These are phyloP conservation scores for Rutstroemia sp. DNA, from an alignment of 2,329 filamentous ascomycete species.

Conservation along the genomic window DNA sequence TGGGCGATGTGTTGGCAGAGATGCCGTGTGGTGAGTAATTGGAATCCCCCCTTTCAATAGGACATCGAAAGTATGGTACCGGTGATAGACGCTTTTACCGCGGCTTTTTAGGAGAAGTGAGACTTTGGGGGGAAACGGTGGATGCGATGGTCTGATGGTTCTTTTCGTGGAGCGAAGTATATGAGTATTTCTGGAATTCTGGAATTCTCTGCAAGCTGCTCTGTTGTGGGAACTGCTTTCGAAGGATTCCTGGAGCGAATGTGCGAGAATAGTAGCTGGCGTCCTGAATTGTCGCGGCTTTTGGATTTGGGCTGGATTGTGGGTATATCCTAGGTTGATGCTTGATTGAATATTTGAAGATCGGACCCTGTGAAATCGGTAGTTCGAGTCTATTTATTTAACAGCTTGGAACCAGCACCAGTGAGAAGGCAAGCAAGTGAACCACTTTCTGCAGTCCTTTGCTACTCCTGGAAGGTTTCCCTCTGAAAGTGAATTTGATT, in stretches of 20 bases:
- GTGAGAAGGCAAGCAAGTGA: background rate
- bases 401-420: background rate
- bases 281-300: background rate
- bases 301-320: background rate
- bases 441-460: constrained; percentile 1
- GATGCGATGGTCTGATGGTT: background rate
- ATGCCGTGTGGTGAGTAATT: background rate
- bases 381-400: background rate
- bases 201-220: background rate
- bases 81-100: constrained; percentile 2
- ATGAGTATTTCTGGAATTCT: background rate
- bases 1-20: constrained; percentile 1
- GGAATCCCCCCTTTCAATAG: constrained; percentile 6
- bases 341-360: constrained; percentile 4
- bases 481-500: no score
- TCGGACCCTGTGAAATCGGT: constrained; percentile 7
- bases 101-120: constrained; percentile 3
- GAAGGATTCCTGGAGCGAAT: background rate
- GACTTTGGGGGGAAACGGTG: background rate
- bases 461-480: background rate
- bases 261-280: background rate
- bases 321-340: constrained; percentile 2
- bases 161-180: background rate
- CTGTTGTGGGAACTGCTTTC: background rate
- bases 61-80: constrained; percentile 3